Base-by-base conservation (phyloP, 2,329 filamentous ascomycete species). In the Aspergillus tanneri region DNA sequence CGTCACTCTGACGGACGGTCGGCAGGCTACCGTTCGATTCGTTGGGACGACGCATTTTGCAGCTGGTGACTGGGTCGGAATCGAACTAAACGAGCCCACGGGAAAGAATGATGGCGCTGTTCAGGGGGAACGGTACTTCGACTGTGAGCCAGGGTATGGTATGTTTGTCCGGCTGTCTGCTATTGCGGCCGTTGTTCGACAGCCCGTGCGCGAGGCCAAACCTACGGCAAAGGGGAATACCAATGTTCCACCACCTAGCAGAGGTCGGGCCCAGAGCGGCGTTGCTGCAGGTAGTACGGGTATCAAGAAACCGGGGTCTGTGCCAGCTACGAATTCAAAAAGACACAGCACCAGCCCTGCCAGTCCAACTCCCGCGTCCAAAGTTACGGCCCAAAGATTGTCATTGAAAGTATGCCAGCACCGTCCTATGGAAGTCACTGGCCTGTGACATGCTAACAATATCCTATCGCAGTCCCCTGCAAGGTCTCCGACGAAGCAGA, bases 91-190 rank as follows among this genome's bases (percentile, higher is more conserved):
- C 43, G 86, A 89, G 38, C 77, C 85, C 44, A 82, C 80, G 16
- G 92, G 93, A 24, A 97, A 97, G 76, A 97, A 97, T 62, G 90
- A 97, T 77, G 92, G 92, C 56, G 86, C 87, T 46, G 89, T 97
- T 38, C 83, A 92, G 68, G 91, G 90, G 53, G 82, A 89, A 65
- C 79, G 89, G 16, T 97, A 97, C 67, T 97, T 96, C 61, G 83
- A 91, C 41, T 97, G 92, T 59, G 68, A 77, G 40, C 72, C 75
- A 36, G 72, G 79, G 66, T 70, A 85, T 80, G 82, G 89, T 77
- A 93, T 99, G 83, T 97, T 99, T 63, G 81, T 96, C 46, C 82
- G 88, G 54, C 85, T 89, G 23, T 74, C 80, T 45, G 85, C 85
- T 49, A 77, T 93, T 41, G 79, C 78, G 10, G 74, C 84, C 25